These are phyloP conservation scores for Chaetoceros muelleri DNA, from an alignment of 108 stramenopile genomes.

Conservation along the genomic window DNA sequence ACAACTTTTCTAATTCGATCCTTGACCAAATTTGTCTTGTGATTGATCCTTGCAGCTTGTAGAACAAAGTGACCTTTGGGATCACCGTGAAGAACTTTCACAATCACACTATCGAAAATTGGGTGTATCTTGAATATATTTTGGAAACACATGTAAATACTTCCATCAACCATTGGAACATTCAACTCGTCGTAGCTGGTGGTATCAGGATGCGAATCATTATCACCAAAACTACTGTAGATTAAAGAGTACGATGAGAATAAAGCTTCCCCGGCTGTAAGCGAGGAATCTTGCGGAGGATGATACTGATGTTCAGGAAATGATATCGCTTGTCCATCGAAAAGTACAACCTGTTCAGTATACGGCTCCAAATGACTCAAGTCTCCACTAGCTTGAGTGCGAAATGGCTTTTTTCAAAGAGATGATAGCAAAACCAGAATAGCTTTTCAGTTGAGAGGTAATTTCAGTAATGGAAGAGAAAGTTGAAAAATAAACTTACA, in stretches of 20 bases:
- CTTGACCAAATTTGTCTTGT: no score
- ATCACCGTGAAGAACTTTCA: slow-evolving; percentile 27
- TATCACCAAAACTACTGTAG: neutral
- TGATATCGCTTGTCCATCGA: slow-evolving; percentile 35
- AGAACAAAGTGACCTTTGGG: slow-evolving; percentile 27
- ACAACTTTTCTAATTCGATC: no score
- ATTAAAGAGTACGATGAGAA: slow-evolving; percentile 1
- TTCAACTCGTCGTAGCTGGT: slow-evolving; percentile 10
- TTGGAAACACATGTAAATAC: slow-evolving; percentile 43
- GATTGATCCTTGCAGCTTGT: slow-evolving; percentile 17
- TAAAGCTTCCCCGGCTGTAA: slow-evolving; percentile 17
- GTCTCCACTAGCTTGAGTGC: slow-evolving; percentile 13
- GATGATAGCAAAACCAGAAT: neutral
- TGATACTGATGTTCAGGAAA: slow-evolving; percentile 19
- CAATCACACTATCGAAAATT: slow-evolving; percentile 36
- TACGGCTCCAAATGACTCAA: slow-evolving; percentile 17
- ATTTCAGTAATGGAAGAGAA: neutral
- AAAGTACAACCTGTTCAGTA: slow-evolving; percentile 52
- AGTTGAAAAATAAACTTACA: no score
- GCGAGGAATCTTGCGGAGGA: slow-evolving; percentile 2
- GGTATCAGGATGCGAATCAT: no score
- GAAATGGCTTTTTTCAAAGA: no score
- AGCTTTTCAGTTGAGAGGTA: neutral
- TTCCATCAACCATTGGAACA: slow-evolving; percentile 6
- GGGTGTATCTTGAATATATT: slow-evolving; percentile 64